These are phyloP conservation scores for Naganishia onofrii DNA, from an alignment of 768 basidiomycete species.

Conservation along the genomic window DNA sequence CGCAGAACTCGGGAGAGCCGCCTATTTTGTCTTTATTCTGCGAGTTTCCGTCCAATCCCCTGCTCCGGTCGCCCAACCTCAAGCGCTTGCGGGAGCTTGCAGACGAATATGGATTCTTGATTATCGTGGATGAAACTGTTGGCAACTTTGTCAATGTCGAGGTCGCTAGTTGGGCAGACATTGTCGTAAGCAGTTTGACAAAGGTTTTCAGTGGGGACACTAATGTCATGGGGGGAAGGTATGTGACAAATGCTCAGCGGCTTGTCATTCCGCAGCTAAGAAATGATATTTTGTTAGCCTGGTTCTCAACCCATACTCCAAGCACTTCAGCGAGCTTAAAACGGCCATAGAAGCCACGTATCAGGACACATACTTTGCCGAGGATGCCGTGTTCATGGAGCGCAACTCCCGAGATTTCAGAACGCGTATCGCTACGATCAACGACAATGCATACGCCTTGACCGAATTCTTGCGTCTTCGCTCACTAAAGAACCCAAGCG, in stretches of 20 bases:
- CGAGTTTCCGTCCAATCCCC: constrained; percentile 93
- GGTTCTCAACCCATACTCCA: constrained; percentile 75
- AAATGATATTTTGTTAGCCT: constrained; percentile 59
- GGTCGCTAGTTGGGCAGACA: constrained; percentile 77
- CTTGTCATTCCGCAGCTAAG: neutral
- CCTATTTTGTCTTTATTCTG: constrained; percentile 79
- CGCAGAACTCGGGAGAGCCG: constrained; percentile 45
- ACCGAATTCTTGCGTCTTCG: constrained; percentile 72
- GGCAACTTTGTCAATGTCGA: constrained; percentile 94
- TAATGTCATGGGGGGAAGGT: constrained; percentile 99
- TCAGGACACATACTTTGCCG: constrained; percentile 82
- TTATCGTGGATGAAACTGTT: constrained; percentile 90
- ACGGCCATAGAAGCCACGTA: constrained; percentile 60
- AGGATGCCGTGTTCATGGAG: constrained; percentile 95
- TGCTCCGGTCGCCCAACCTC: constrained; percentile 80
- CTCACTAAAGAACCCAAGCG: constrained; percentile 44
- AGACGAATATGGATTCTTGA: constrained; percentile 79
- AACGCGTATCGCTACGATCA: constrained; percentile 69
- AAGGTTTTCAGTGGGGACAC: constrained; percentile 93
- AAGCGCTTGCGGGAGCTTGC: constrained; percentile 71
- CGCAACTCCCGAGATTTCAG: constrained; percentile 93
- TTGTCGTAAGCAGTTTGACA: constrained; percentile 85
- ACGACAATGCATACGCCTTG: constrained; percentile 74
- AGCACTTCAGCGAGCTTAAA: constrained; percentile 68
- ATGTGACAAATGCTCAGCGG: constrained; percentile 38